Evolutionary conservation across 768 basidiomycete species (phyloP), one percentile per base, ranked within the genome.

Genomic region (Plicaturopsis crispa): DNA sequence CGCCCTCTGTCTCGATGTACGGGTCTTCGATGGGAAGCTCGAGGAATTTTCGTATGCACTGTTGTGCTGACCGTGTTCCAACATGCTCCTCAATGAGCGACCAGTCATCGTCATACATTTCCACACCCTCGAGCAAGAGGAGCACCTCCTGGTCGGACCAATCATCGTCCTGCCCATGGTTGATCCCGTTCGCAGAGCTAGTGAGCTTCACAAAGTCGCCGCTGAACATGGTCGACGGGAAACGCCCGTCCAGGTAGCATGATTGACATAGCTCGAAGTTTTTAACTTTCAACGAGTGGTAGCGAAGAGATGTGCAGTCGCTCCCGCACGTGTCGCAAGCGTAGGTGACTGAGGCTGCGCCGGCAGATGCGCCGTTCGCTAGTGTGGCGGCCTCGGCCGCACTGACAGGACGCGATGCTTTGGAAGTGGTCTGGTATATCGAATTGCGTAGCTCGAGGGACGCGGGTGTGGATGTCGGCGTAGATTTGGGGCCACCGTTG

Each of bases 91-190:
- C 84, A 45, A 98, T 80, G 35, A 78, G 73, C 16, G 79, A 78
- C 94, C 94, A 99, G 52, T 97, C 94, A 52, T 98, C 94, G 48
- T 96, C 91, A 57, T 81, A 90, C 89, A 99, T 96, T 61, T 99
- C 96, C 31, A 99, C 77, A 12, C 83, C 96, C 57, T 99, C 96
- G n/a, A 99, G 70, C 4, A 99, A 68, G 6, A 87, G 61, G 7
- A 99, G 61, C 14, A 83, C 70, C 59, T 99, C 96, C 55, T 92
- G 84, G 54, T 96, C 93, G 2, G 78, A 71, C 96, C 96, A 99
- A 43, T 70, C 69, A 39, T 84, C 78, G 39, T 80, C 80, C 10
- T 59, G 62, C 21, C 69, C 55, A 45, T 64, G 47, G 36, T 71
- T 61, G 38, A 60, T 69, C 46, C 52, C 66, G 44, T 57, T 54